These are phyloP conservation scores for Silene vulgaris DNA, from an alignment of 179 eudicot species.

Conservation along the genomic window DNA sequence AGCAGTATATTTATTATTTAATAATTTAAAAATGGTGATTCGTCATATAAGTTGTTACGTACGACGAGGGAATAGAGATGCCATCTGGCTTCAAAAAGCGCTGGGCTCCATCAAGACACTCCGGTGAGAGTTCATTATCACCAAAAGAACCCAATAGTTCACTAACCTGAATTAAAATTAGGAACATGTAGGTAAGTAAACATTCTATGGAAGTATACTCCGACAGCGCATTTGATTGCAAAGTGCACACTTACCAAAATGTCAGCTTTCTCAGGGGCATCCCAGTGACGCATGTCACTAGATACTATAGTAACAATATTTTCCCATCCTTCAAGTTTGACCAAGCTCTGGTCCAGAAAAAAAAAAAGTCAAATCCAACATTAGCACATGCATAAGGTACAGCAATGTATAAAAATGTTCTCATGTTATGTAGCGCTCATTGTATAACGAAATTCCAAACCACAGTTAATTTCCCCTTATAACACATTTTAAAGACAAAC, in stretches of 20 bases:
- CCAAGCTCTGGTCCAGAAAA: slow-evolving; percentile 59
- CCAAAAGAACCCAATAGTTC: slow-evolving; percentile 96
- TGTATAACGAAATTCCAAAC: too few species aligned
- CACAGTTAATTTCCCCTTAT: too few species aligned
- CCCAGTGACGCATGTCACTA: slow-evolving; percentile 94
- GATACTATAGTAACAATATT: slow-evolving; percentile 68
- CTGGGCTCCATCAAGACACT: slow-evolving; percentile 97
- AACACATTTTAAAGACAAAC: not conserved
- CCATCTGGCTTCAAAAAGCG: slow-evolving; percentile 86
- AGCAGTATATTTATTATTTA: too few species aligned
- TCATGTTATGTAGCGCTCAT: too few species aligned
- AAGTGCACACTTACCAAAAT: slow-evolving; percentile 55
- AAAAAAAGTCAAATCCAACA: slow-evolving; percentile 12
- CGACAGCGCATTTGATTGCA: not conserved
- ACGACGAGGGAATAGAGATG: slow-evolving; percentile 95
- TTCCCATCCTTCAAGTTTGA: slow-evolving; percentile 97
- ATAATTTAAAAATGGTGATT: not conserved
- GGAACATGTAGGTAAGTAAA: slow-evolving; percentile 6
- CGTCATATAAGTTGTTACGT: slow-evolving; percentile 25
- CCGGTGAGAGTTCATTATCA: slow-evolving; percentile 98
- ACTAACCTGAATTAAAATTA: slow-evolving; percentile 57
- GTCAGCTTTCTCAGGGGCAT: slow-evolving; percentile 97
- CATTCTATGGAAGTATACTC: slow-evolving; percentile 19
- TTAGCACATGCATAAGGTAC: slow-evolving; percentile 6
- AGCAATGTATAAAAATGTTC: not conserved